Base-by-base conservation (phyloP, 2,329 filamentous ascomycete genomes). In the Pseudogymnoascus sp. region DNA sequence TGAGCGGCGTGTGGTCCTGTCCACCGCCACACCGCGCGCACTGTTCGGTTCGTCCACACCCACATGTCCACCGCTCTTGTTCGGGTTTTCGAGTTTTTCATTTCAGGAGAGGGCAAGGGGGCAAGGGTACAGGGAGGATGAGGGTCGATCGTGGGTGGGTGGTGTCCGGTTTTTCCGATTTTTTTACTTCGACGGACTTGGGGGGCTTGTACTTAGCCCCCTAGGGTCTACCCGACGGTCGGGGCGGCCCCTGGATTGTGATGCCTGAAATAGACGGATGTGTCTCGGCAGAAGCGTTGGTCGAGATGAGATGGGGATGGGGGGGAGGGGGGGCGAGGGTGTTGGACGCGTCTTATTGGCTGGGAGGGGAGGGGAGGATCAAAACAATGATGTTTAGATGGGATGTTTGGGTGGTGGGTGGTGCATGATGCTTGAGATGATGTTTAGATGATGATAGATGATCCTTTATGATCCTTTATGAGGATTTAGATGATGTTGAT, bases 301-400 rank as follows among this genome's bases (percentile, higher is more conserved):
- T 53, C 46, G 46, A 53, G 46, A 31, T 53, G 46, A 53, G 25
- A 53, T 53, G 25, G 23, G 25, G 46, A 31, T 31, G 25, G 46
- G 44, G 44, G 14, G n/a, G 42, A 12, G 7, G 37, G 37, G 42
- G n/a, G 37, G n/a, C 12, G 12, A 42, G 38, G 21, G 21, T 28
- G 44, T 28, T 53, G 31, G 46, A 53, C 46, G 46, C 25, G 46
- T 53, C 25, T 53, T n/a, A 53, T 53, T 53, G 46, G 46, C 46
- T 53, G 46, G 25, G 46, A 53, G 14, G 46, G 23, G 42, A 21
- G 46, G 46, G 3, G 14, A 1, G 31, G 46, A 53, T 53, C 46
- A 53, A 53, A 53, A 53, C 46, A 53, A 53, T 31, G 46, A 53
- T 53, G 46, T 53, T 53, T 53, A 25, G 46, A 53, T n/a, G 28